These are phyloP conservation scores for Alternaria tenuissima DNA, from an alignment of 2,329 filamentous ascomycete genomes.

Conservation along the genomic window DNA sequence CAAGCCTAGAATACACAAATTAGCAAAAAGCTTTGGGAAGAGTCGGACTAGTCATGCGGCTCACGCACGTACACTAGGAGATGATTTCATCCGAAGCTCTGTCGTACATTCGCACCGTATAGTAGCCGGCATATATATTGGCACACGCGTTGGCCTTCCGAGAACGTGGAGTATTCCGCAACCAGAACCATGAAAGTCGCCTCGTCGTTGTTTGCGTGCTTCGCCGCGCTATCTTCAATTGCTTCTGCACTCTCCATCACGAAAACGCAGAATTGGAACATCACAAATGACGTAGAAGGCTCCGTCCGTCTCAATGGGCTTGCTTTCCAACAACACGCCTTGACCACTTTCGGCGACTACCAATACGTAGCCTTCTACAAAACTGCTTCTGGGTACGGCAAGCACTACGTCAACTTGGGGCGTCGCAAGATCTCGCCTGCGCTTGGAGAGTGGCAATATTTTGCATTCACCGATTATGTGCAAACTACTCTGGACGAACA, in stretches of 20 bases:
- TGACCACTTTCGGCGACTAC: conserved; percentile 58
- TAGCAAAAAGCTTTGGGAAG: neutral
- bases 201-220: conserved; percentile 13
- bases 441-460: conserved; percentile 54
- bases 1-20: neutral
- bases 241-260: conserved; percentile 35
- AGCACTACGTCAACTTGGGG: conserved; percentile 56
- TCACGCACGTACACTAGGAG: neutral
- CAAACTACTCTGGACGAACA: conserved; percentile 62
- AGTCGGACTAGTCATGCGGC: neutral
- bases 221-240: conserved; percentile 23
- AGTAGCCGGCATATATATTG: conserved; percentile 1
- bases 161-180: neutral
- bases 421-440: conserved; percentile 54
- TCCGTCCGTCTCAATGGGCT: conserved; percentile 56
- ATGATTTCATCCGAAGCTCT: conserved; percentile 1
- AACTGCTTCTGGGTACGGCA: conserved; percentile 42
- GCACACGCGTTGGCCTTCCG: neutral
- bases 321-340: conserved; percentile 60
- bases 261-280: conserved; percentile 40
- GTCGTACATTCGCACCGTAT: neutral
- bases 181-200: conserved; percentile 29
- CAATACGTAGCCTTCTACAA: conserved; percentile 61
- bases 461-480: conserved; percentile 60
- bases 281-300: conserved; percentile 45